A percentile compares a stretch with the other conserved stretches of the same genome.
Conservation (phyloP, 306 rosid genomes). For the Glycyrrhiza uralensis region DNA sequence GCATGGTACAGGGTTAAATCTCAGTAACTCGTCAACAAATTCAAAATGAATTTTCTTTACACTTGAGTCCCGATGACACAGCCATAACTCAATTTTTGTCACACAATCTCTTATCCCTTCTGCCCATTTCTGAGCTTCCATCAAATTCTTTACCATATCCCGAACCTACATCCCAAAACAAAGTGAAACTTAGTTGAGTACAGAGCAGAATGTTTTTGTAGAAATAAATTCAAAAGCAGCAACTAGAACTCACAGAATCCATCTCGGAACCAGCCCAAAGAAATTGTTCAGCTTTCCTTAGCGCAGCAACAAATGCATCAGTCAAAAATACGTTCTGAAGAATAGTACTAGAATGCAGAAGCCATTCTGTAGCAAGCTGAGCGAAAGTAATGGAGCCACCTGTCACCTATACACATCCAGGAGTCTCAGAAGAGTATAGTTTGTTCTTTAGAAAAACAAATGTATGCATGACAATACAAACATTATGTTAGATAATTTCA, state of each 20-base stretch:
- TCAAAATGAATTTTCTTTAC: conserved; percentile 58
- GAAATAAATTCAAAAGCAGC: conserved; percentile 21
- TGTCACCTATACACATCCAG: conserved; percentile 61
- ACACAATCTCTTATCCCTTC: conserved; percentile 67
- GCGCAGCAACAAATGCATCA: conserved; percentile 53
- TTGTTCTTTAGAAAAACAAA: neutral
- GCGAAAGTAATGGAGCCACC: conserved; percentile 52
- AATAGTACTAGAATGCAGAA: conserved; percentile 51
- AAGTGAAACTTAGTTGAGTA: conserved; percentile 16
- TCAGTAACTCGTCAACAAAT: conserved; percentile 53
- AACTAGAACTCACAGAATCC: conserved; percentile 70
- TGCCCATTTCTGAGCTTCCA: conserved; percentile 73
- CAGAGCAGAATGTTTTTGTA: neutral
- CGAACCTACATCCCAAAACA: conserved; percentile 62
- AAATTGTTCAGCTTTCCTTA: conserved; percentile 89
- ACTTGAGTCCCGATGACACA: conserved; percentile 28
- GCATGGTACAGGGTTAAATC: conserved; percentile 53
- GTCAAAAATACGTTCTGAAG: conserved; percentile 50
- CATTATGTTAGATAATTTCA: neutral
- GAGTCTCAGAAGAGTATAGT: conserved; percentile 32
- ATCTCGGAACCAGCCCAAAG: conserved; percentile 98
- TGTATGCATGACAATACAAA: neutral
- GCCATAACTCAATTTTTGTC: conserved; percentile 61
- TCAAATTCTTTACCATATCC: conserved; percentile 58
- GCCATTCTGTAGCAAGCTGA: conserved; percentile 79